Base-by-base conservation (phyloP, 805 yeast genomes). In the Jamesozyma spencerorum region DNA sequence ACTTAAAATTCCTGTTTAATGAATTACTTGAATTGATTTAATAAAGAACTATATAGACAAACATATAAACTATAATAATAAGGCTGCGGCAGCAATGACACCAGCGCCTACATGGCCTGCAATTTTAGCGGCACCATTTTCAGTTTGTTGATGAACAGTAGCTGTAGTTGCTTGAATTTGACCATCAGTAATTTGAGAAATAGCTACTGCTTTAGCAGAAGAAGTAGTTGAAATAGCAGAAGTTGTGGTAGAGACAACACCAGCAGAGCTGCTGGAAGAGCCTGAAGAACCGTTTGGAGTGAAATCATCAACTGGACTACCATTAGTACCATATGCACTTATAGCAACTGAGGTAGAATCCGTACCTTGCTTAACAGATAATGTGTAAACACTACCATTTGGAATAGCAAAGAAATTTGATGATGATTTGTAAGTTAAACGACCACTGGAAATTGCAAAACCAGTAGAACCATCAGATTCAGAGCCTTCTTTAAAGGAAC, bases 131-230 rank as follows among this genome's bases (percentile, higher is more conserved):
- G 66, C 39, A 30, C 63, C 47, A 32, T 61, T 38, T 29, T 60
- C 31, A 17, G 62, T 41, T 42, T 46, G 40, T 31, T 31, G 44
- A 8, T 34, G 19, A n/a, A 20, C 37, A 18, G 43, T 34, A 12
- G 66, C 53, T n/a, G n/a, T n/a, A 27, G 64, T 48, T 34, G 62
- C 66, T 54, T 67, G 71, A 29, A 64, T 54, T 50, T 68, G 71
- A 42, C 72, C 73, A 43, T 70, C 74, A 34, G 58, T 54, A 42
- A 67, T 67, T 51, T 64, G 68, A 31, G 66, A 52, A 19, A 60
- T 57, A 39, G 47, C 40, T 44, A 65, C 53, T 39, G 64, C 65
- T 26, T 51, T 38, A 31, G 41, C 30, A 5, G 63, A 31, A 27
- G 62, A 26, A 22, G 40, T 12, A 32, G 37, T 26, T 22, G 34